These are phyloP conservation scores for Pichia cephalocereana DNA, from an alignment of 805 yeast species.

Conservation along the genomic window DNA sequence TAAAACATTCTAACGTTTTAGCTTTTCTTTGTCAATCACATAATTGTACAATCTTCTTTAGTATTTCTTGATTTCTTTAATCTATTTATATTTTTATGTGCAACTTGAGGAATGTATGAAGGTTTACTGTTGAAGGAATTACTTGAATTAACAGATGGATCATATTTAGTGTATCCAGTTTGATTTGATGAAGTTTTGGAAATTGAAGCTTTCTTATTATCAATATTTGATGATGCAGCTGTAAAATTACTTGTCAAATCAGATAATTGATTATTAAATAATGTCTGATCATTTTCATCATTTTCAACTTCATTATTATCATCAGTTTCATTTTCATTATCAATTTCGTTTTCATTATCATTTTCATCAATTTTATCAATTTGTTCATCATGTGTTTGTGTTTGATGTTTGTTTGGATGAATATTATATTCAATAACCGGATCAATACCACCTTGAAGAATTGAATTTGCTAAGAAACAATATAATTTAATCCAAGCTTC, in stretches of 20 bases:
- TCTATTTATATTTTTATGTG: slow-evolving; percentile 8
- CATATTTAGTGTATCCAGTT: not conserved
- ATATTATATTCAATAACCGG: slow-evolving; percentile 29
- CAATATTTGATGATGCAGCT: not conserved
- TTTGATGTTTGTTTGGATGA: not conserved
- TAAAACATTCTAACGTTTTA: too few species aligned
- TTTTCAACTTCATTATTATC: not conserved
- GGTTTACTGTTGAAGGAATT: not conserved
- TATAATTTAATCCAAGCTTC: slow-evolving; percentile 65
- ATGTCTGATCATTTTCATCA: not conserved
- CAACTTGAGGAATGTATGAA: slow-evolving; percentile 4
- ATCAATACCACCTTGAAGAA: slow-evolving; percentile 52
- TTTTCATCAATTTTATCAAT: slow-evolving; percentile 1
- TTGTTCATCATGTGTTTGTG: not conserved
- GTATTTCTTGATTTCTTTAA: slow-evolving; percentile 9
- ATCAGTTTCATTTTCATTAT: not conserved
- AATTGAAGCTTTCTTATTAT: not conserved
- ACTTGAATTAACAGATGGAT: not conserved
- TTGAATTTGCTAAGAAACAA: slow-evolving; percentile 57
- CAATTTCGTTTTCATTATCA: not conserved
- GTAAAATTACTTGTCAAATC: not conserved
- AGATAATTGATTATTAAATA: not conserved
- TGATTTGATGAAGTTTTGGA: not conserved
- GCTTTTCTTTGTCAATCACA: slow-evolving; percentile 11
- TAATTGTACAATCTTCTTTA: slow-evolving; percentile 25